Base-by-base conservation (phyloP, 345 rosid species). In the Bruguiera parviflora region DNA sequence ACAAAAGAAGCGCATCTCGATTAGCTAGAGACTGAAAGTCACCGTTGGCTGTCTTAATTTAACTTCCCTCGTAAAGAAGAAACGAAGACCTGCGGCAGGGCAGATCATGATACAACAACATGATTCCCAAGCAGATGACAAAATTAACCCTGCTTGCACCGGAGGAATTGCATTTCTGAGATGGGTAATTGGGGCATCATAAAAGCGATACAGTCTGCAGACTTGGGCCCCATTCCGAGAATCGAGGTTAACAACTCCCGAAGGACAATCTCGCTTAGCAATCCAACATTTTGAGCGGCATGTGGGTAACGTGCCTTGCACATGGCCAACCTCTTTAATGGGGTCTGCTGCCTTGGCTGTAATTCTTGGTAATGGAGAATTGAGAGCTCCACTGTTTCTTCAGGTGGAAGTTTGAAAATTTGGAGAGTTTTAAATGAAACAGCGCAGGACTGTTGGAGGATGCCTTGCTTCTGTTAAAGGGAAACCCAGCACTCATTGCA, bases 251-350 rank as follows among this genome's bases (percentile, higher is more conserved):
- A 58, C 63, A 28, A 64, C 61, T 56, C 25, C 79, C 15, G 49
- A 25, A 47, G 58, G 71, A 64, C 74, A 78, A 33, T 35, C 68
- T 64, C 55, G n/a, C 77, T 69, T 27, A 35, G n/a, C n/a, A 32
- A 20, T 29, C 2, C 8, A 31, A 13, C 20, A 6, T 39, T 28
- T 63, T 28, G 58, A 13, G 8, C 29, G 39, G 75, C 84, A 71
- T 61, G 62, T 63, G 76, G 59, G 24, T 62, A 70, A 73, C 60
- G 71, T 68, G 71, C 70, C 68, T 22, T 63, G 75, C 68, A 63
- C 29, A 46, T 77, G 77, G 43, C 71, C 9, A 25, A 21, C 46
- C 13, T 25, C 58, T 8, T n/a, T 47, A 6, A 27, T 67, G 69
- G 70, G 71, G 56, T 47, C 73, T 66, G 19, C 8, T 56, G 67